These are phyloP conservation scores for Pilaira anomala DNA, from an alignment of 192 early-diverging fungal species.

Conservation along the genomic window DNA sequence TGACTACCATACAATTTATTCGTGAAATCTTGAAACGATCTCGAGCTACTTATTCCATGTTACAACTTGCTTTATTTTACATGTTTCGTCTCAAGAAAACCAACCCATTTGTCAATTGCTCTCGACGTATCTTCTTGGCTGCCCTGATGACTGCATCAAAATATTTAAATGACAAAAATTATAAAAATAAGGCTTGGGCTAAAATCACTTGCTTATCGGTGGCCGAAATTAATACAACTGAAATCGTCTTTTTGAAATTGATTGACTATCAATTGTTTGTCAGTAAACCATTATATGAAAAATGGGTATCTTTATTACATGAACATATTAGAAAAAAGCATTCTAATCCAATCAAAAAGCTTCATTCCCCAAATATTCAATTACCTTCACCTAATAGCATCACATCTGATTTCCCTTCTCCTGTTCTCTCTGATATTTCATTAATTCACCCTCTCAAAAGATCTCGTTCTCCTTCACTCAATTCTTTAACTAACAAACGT, in stretches of 20 bases:
- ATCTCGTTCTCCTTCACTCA: too few species aligned
- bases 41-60: slow-evolving; percentile 63
- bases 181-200: slow-evolving; percentile 84
- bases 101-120: slow-evolving; percentile 50
- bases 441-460: background rate
- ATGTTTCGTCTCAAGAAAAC: slow-evolving; percentile 52
- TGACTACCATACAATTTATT: slow-evolving; percentile 58
- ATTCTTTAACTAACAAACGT: too few species aligned
- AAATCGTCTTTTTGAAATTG: slow-evolving; percentile 72
- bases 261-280: slow-evolving; percentile 80
- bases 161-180: slow-evolving; percentile 80
- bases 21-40: slow-evolving; percentile 65
- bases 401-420: background rate
- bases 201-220: slow-evolving; percentile 79
- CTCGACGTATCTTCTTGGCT: slow-evolving; percentile 78
- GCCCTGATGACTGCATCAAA: slow-evolving; percentile 86
- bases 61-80: slow-evolving; percentile 68
- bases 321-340: slow-evolving; percentile 11
- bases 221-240: slow-evolving; percentile 76
- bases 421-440: background rate
- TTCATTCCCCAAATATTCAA: background rate
- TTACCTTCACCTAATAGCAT: background rate
- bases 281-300: slow-evolving; percentile 21
- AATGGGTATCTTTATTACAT: slow-evolving; percentile 22
- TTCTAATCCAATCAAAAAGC: background rate